These are phyloP conservation scores for Arthrobotrys entomopaga DNA, from an alignment of 2,329 filamentous ascomycete genomes.

Conservation along the genomic window DNA sequence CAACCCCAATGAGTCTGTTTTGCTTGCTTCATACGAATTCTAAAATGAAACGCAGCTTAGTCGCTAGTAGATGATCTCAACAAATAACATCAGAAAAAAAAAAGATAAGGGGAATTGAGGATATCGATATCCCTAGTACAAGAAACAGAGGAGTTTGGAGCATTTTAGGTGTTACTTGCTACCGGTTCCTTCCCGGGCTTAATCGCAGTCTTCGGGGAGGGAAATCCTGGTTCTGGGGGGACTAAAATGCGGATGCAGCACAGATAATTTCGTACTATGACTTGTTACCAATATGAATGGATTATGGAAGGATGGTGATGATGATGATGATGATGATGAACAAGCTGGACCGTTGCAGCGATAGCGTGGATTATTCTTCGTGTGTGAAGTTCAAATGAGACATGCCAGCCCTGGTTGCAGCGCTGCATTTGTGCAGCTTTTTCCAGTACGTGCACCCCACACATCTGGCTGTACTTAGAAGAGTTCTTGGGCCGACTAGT, in stretches of 20 bases:
- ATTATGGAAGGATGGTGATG: conserved; percentile 24
- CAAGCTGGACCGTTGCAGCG: conserved; percentile 35
- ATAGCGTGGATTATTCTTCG: conserved; percentile 49
- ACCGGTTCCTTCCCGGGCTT: not conserved
- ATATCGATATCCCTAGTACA: not conserved
- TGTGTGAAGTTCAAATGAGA: conserved; percentile 43
- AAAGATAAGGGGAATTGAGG: no score
- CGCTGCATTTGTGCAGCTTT: conserved; percentile 45
- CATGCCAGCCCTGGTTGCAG: conserved; percentile 40
- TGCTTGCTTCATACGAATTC: no score
- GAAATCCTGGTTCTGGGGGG: conserved; percentile 15
- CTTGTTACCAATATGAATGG: no score
- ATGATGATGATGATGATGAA: conserved; percentile 37
- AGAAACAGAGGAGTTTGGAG: not conserved
- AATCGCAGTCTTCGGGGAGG: not conserved
- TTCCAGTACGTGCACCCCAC: conserved; percentile 26
- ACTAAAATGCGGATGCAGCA: conserved; percentile 26
- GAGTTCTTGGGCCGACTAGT: conserved; percentile 18
- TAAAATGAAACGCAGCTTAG: no score
- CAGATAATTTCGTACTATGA: conserved; percentile 5
- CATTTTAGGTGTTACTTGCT: not conserved
- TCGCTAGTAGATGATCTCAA: no score
- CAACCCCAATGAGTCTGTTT: no score
- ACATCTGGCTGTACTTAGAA: conserved; percentile 17
- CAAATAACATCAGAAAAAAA: not conserved